These are phyloP conservation scores for Diaporthe vexans DNA, from an alignment of 2,329 filamentous ascomycete species.

Conservation along the genomic window DNA sequence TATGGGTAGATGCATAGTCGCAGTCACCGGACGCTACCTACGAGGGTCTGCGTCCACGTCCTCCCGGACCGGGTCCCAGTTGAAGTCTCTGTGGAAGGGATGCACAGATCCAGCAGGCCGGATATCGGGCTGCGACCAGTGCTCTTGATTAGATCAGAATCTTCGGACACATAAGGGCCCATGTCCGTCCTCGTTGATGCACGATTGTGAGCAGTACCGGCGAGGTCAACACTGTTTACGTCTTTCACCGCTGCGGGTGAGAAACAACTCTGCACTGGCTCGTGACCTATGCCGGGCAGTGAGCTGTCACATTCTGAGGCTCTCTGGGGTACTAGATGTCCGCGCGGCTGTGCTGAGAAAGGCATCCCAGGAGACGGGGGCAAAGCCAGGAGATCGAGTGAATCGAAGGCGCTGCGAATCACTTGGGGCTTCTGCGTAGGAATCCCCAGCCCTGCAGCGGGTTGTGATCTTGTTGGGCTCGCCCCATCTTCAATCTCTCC, in stretches of 20 bases:
- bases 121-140: not conserved
- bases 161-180: not conserved
- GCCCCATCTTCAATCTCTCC: not conserved
- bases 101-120: not conserved
- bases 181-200: not conserved
- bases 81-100: constrained; percentile 34
- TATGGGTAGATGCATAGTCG: not conserved
- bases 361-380: constrained; percentile 19
- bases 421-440: not conserved
- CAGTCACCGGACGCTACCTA: constrained; percentile 13
- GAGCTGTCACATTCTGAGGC: constrained; percentile 3
- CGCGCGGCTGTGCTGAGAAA: constrained; percentile 32
- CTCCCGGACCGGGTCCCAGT: constrained; percentile 8
- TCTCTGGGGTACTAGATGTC: not conserved
- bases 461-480: not conserved
- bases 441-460: not conserved
- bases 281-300: not conserved
- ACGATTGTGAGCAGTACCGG: not conserved
- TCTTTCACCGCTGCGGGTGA: not conserved
- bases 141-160: not conserved
- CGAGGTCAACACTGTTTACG: not conserved
- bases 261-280: not conserved
- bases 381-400: constrained; percentile 5
- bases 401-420: constrained; percentile 12
- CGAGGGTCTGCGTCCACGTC: constrained; percentile 30